Conservation (phyloP, 2,329 filamentous ascomycete genomes). For the Monosporascus ibericus region DNA sequence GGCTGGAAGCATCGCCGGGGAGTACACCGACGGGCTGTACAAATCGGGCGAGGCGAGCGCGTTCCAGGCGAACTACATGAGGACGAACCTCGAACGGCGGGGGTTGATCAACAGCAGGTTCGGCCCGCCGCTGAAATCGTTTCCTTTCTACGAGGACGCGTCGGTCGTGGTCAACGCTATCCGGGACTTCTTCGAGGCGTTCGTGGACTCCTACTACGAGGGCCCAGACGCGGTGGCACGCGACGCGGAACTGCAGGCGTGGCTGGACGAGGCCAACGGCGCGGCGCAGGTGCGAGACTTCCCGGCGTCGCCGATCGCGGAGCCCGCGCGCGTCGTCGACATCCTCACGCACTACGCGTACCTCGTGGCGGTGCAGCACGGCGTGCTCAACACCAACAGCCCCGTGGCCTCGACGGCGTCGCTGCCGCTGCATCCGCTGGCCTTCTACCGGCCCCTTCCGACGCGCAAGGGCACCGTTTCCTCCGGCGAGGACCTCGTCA, state of each 20-base stretch:
- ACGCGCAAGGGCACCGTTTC: constrained; percentile 29
- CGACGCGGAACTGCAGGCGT: constrained; percentile 38
- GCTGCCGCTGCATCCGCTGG: constrained; percentile 36
- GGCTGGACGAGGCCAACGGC: constrained; percentile 34
- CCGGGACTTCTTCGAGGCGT: constrained; percentile 30
- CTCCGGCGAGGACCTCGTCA: constrained; percentile 17
- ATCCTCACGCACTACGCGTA: constrained; percentile 36
- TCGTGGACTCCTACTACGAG: constrained; percentile 39
- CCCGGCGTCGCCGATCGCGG: constrained; percentile 21
- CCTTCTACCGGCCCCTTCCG: constrained; percentile 34
- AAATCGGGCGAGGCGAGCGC: constrained; percentile 19
- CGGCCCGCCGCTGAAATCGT: constrained; percentile 32
- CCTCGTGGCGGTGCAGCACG: constrained; percentile 31
- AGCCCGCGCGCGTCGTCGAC: constrained; percentile 28
- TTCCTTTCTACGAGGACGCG: constrained; percentile 40
- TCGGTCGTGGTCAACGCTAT: constrained; percentile 29
- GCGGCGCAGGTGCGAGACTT: constrained; percentile 34
- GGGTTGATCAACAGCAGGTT: constrained; percentile 32
- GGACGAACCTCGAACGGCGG: constrained; percentile 28
- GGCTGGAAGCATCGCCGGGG: constrained; percentile 21
- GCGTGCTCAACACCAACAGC: constrained; percentile 36
- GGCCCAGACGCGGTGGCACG: constrained; percentile 22
- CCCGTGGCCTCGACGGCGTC: constrained; percentile 28
- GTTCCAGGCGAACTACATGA: constrained; percentile 34
- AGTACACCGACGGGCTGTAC: constrained; percentile 24